These are phyloP conservation scores for Mucor circinelloides DNA, from an alignment of 371 early-diverging fungal genomes.

Conservation along the genomic window DNA sequence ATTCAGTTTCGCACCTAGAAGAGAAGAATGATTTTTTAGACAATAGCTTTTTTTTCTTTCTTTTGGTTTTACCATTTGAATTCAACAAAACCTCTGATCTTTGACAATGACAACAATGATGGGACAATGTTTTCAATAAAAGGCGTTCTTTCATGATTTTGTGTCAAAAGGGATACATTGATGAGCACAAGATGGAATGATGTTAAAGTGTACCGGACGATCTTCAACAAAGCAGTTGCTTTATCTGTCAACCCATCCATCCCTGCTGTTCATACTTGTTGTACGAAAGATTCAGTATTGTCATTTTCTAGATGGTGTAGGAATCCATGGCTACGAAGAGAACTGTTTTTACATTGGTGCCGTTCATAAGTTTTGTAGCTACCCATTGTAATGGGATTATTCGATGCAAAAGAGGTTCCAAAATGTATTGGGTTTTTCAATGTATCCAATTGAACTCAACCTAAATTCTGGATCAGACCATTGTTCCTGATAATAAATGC, in stretches of 20 bases:
- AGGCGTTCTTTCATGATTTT: conserved; percentile 8
- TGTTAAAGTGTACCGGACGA: conserved; percentile 5
- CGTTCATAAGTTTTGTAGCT: no score
- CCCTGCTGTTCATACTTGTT: conserved; percentile 2
- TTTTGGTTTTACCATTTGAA: no score
- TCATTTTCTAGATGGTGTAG: conserved; percentile 7
- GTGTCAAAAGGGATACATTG: neutral
- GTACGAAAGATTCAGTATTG: conserved; percentile 12
- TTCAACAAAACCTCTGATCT: conserved; percentile 15
- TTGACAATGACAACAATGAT: conserved; percentile 11
- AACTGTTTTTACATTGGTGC: no score
- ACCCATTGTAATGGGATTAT: no score
- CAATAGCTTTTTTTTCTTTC: no score
- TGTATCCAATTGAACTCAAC: no score
- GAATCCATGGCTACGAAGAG: no score
- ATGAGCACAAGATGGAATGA: conserved; percentile 8
- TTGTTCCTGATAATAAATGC: no score
- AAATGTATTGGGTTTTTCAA: no score
- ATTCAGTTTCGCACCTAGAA: conserved; percentile 18
- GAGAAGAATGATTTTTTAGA: no score
- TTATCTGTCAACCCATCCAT: conserved; percentile 10
- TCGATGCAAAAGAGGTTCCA: no score
- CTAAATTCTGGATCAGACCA: no score
- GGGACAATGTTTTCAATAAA: conserved; percentile 15
- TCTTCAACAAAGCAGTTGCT: conserved; percentile 13